A percentile compares a stretch with the other conserved stretches of the same genome.
These are phyloP conservation scores for Sclerospora graminicola DNA, from an alignment of 352 stramenopile genomes.

Conservation along the genomic window DNA sequence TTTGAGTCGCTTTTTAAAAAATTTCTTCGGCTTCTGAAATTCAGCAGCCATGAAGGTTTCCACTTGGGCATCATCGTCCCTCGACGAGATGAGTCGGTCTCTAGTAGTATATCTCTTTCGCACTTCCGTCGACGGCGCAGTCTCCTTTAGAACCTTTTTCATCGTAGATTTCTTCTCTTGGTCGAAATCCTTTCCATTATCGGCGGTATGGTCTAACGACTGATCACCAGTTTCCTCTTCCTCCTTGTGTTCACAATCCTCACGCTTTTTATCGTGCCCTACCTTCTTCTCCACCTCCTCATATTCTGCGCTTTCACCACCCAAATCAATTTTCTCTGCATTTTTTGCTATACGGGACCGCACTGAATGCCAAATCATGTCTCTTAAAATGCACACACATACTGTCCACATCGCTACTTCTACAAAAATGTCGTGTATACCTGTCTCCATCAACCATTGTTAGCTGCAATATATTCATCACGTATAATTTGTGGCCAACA, in stretches of 20 bases:
- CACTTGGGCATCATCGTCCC: not conserved
- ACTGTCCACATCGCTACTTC: conserved; percentile 15
- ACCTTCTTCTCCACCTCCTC: not conserved
- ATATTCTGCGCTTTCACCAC: conserved; percentile 10
- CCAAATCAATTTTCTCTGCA: conserved; percentile 13
- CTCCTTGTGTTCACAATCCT: too few relatives aligned
- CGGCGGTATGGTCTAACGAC: not conserved
- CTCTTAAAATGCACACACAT: conserved; percentile 17
- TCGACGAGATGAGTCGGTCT: conserved; percentile 4
- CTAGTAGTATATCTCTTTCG: conserved; percentile 5
- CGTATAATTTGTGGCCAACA: conserved; percentile 24
- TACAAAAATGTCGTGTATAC: conserved; percentile 22
- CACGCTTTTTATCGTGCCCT: conserved; percentile 1
- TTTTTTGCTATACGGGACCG: too few relatives aligned
- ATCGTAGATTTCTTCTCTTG: not conserved
- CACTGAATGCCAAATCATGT: conserved; percentile 20
- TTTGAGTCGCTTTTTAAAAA: not conserved
- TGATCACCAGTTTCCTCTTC: not conserved
- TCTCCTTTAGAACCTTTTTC: not conserved
- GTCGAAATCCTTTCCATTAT: not conserved
- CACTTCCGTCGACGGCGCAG: not conserved
- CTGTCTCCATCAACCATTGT: conserved; percentile 31
- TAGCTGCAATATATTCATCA: conserved; percentile 24
- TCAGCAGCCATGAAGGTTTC: not conserved
- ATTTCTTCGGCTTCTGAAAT: not conserved